Base-by-base conservation (phyloP, 78 protist genomes). In the Dictyostelium purpureum region DNA sequence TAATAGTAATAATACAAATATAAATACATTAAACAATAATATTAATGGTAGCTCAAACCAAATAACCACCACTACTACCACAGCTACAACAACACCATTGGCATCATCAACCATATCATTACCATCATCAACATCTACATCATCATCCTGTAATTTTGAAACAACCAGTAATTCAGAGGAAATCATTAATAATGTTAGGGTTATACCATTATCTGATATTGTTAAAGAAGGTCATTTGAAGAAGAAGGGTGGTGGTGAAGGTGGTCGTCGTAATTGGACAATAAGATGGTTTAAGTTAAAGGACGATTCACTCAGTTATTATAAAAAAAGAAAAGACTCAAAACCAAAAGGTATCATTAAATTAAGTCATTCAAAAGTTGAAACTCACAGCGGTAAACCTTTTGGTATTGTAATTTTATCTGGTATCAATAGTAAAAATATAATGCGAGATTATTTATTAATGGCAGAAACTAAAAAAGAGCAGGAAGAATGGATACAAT, bases 201-300 rank as follows among this genome's bases (percentile, higher is more conserved):
- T 69, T 10, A 26, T 69, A 7, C 19, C 76, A 69, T 40, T 69
- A 21, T 40, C 76, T 21, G 76, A 69, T 42, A 69, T 69, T 5
- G 76, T 69, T 18, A 81, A 81, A 43, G 89, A 81, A 38, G 89
- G 89, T 35, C 16, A 56, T 12, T 59, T 81, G 26, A 81, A 81
- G 49, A 81, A 81, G 52, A 81, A 81, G 28, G 89, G 89, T 38
- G 89, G 89, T 37, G 89, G 89, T 38, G 89, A 81, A 81, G 89
- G 89, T 38, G 89, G 89, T 38, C 61, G 89, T 26, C 61, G 89
- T 18, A 81, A 81, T 51, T 81, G 89, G 89, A 81, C 77, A 14
- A 71, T 75, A 12, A 47, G 89, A 51, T 81, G 89, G 89, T 81
- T 65, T 51, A 71, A 54, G 26, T 52, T 81, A 6, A 81, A 81